Evolutionary conservation across 1,284 basidiomycete species (phyloP), one percentile per base, ranked within the genome.

Genomic region (Leucoagaricus sp.): DNA sequence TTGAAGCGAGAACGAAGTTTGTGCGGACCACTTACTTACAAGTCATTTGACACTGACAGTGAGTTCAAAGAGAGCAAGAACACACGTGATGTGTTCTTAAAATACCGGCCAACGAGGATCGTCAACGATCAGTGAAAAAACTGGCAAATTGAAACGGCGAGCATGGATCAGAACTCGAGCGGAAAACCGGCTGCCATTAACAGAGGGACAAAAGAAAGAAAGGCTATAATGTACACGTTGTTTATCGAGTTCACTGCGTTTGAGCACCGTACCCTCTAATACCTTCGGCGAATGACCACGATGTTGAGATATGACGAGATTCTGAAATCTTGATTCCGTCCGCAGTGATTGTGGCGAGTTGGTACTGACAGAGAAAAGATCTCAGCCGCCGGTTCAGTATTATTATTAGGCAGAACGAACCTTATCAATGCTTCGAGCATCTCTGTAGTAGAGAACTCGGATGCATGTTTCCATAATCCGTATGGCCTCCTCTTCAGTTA

Each of bases 361-460:
- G 95, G 77, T 91, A 99, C 94, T 97, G 59, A 10, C 34, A 54
- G 21, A 4, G 15, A 54, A 36, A 19, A 15, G 40, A 21, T 34
- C 8, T 19, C 9, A 42, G 23, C 38, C 28, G 1, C 26, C 26
- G 29, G 9, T 31, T 23, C 15, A 26, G 33, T 33, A 44, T 36
- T 44, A 12, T 40, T 15, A 45, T 17, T 23, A 25, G 45, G 17
- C 17, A 38, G 38, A 21, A 17, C 81, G 40, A 61, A 94, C 95
- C 84, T 98, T 96, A 82, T 99, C 94, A 72, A 97, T 77, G 78
- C 91, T 94, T 67, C 97, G 84, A 2, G 96, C 96, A 68, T 99
- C 97, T 47, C 96, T 86, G 76, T 99, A 99, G 78, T 91, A 99
- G 53, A 99, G 80, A 10, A 99, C 96, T 66, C 89, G 89, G 89